Evolutionary conservation across 176 grass and related monocot species (phyloP).

Genomic region (Urochloa ruziziensis): DNA sequence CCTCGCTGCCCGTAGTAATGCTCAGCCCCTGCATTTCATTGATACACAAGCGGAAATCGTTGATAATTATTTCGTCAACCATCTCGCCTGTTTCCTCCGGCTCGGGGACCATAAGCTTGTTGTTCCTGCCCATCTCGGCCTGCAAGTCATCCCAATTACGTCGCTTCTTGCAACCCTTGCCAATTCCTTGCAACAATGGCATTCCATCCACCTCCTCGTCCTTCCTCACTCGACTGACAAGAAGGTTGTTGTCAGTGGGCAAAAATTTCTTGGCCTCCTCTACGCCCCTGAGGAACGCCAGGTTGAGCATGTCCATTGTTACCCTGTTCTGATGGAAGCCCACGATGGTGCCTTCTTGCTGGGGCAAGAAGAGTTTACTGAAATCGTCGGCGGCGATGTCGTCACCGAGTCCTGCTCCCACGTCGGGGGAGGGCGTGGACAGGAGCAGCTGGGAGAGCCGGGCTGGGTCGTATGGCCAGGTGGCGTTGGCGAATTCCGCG

Average conservation of each 20-base stretch:
- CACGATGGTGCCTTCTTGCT: too few relatives aligned
- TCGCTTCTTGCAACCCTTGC: not conserved
- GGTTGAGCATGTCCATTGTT: not conserved
- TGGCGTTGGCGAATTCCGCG: not conserved
- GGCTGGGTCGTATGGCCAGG: slow-evolving; percentile 5
- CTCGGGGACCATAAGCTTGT: not conserved
- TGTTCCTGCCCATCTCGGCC: not conserved
- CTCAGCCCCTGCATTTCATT: not conserved
- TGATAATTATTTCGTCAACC: not conserved
- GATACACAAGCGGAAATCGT: not conserved
- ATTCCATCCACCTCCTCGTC: not conserved
- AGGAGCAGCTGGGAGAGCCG: too few relatives aligned
- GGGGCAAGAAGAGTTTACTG: too few relatives aligned
- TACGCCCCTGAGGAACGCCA: not conserved
- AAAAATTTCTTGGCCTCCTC: not conserved
- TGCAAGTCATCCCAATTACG: not conserved
- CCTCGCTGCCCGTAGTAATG: not conserved
- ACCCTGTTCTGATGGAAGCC: not conserved
- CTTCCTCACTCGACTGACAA: not conserved
- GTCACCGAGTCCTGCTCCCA: not conserved
- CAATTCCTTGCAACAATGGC: not conserved
- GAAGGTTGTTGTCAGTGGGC: not conserved
- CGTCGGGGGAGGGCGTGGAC: too few relatives aligned
- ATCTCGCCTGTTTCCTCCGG: not conserved
- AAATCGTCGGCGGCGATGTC: not conserved